These are phyloP conservation scores for Carex kokanica DNA, from an alignment of 176 grass and related monocot genomes.

Conservation along the genomic window DNA sequence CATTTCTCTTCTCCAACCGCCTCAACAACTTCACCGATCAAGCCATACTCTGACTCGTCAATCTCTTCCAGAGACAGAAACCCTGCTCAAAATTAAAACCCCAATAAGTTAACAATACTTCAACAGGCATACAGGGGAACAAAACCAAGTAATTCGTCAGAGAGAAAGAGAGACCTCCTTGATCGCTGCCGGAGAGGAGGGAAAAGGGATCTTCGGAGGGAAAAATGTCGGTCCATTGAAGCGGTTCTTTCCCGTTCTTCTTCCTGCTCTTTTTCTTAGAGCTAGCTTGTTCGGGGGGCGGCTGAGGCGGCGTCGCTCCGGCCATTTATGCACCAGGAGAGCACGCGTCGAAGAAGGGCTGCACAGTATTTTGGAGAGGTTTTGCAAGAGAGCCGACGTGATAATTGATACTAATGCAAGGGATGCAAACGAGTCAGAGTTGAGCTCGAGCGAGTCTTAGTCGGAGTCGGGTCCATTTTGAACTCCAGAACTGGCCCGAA, in stretches of 20 bases:
- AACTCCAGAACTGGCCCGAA: background rate
- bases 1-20: constrained; percentile 25
- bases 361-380: background rate
- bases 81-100: constrained; percentile 37
- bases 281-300: constrained; percentile 9
- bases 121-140: background rate
- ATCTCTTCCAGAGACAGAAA: constrained; percentile 94
- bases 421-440: background rate
- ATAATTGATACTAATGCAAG: background rate
- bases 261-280: constrained; percentile 8
- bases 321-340: background rate
- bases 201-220: constrained; percentile 52
- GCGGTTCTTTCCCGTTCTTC: background rate
- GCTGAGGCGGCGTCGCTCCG: background rate
- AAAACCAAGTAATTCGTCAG: background rate
- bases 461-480: background rate
- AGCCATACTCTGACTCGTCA: constrained; percentile 62
- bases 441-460: background rate
- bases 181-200: constrained; percentile 52
- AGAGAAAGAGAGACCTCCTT: constrained; percentile 57
- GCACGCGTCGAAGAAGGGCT: background rate
- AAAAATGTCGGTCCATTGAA: constrained; percentile 32
- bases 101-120: constrained; percentile 4
- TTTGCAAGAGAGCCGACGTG: background rate
- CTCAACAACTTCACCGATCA: constrained; percentile 35